Conservation (phyloP, 1,284 basidiomycete species). For the Trametes hirsuta region DNA sequence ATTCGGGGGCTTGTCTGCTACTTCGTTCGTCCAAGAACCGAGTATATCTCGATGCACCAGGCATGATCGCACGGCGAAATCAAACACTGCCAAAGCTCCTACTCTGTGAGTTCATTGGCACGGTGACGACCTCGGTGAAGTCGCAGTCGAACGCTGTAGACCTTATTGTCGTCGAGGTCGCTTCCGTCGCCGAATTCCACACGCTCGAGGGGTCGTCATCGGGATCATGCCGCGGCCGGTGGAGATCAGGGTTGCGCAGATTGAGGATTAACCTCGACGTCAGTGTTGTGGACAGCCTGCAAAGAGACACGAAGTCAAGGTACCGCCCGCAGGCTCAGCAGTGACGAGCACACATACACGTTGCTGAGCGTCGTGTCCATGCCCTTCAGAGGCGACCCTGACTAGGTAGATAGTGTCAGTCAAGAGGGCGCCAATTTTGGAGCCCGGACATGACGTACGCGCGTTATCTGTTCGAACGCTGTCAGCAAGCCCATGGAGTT, state of each 20-base stretch:
- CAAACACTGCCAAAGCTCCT: background rate
- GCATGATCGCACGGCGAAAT: background rate
- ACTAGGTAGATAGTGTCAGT: too few relatives aligned
- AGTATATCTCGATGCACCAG: background rate
- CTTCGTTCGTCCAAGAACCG: too few relatives aligned
- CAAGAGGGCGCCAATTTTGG: too few relatives aligned
- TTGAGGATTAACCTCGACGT: slow-evolving; percentile 25
- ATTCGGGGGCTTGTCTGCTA: too few relatives aligned
- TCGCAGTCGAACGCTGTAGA: background rate
- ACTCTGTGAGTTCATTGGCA: background rate
- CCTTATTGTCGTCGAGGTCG: background rate
- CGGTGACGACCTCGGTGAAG: slow-evolving; percentile 9
- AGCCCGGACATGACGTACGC: too few relatives aligned
- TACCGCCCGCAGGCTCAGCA: background rate
- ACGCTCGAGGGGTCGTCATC: background rate
- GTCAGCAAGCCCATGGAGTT: too few relatives aligned
- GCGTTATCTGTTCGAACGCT: too few relatives aligned
- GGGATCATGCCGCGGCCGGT: slow-evolving; percentile 1
- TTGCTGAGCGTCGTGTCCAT: slow-evolving; percentile 24
- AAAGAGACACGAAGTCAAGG: background rate
- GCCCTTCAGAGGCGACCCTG: too few relatives aligned
- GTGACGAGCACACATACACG: slow-evolving; percentile 23
- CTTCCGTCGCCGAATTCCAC: slow-evolving; percentile 6
- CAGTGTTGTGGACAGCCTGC: slow-evolving; percentile 20
- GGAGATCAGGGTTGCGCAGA: slow-evolving; percentile 20